Base-by-base conservation (phyloP, 2,329 filamentous ascomycete genomes). In the Microcyclospora tardicrescens region DNA sequence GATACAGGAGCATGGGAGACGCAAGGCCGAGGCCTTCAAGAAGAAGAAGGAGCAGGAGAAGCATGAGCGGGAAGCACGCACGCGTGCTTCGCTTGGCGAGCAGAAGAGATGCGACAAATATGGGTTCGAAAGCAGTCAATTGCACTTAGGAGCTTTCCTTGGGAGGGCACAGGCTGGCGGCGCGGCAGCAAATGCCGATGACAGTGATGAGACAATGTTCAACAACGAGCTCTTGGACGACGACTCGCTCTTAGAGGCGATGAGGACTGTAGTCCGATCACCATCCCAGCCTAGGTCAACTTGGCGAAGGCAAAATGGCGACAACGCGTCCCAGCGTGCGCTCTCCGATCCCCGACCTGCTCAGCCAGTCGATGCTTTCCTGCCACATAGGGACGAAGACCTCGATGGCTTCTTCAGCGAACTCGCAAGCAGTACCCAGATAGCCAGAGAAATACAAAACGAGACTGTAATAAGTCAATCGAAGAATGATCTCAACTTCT, bases 361-460 rank as follows among this genome's bases (percentile, higher is more conserved):
- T 8, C 19, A 24, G 19, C 19, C 19, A 8, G 19, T 8, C 19
- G 8, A 24, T 32, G 30, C 30, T n/a, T 12, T n/a, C 14, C 16
- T 35, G 11, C 14, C 12, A 6, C 16, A 36, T 8, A 13, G 35
- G 10, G 38, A 37, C 10, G 43, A 54, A 19, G 54, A 56, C n/a
- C 32, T 52, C 11, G 34, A 24, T n/a, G 40, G 35, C 35, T 50
- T 54, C 39, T 54, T 45, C 36, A 57, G 63, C 31, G 63, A 66
- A n/a, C 51, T 68, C 2, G 64, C 61, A n/a, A 64, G 57, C 41
- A 61, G 57, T 28, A 64, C 64, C 0, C 65, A 68, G 41, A 62
- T 68, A 28, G 63, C 62, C 6, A 58, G 64, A 8, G 64, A 68
- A 27, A 48, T 68, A 8, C 52, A 40, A 12, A 56, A 55, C 11